These are phyloP conservation scores for Ambispora gerdemannii DNA, from an alignment of 192 early-diverging fungal genomes.

Conservation along the genomic window DNA sequence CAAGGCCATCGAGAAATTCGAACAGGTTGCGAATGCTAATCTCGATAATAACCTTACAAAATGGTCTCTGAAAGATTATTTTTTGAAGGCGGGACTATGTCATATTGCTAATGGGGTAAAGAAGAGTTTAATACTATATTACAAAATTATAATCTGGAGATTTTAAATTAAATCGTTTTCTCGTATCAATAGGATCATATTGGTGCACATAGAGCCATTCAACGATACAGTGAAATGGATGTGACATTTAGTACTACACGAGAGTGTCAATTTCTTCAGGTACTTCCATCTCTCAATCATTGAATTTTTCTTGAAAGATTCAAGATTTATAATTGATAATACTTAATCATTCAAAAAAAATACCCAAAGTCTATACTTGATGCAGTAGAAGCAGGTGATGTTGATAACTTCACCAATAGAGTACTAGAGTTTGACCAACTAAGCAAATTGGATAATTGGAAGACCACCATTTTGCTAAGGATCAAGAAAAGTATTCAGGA, in stretches of 20 bases:
- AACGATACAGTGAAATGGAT: slow-evolving; percentile 86
- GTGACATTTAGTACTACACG: slow-evolving; percentile 78
- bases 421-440: slow-evolving; percentile 83
- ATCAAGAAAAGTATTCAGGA: slow-evolving; percentile 85
- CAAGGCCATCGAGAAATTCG: slow-evolving; percentile 87
- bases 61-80: slow-evolving; percentile 96
- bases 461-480: slow-evolving; percentile 83
- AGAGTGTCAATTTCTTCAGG: slow-evolving; percentile 77
- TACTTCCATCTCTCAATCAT: too few species aligned
- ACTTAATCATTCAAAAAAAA: slow-evolving; percentile 9
- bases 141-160: too few species aligned
- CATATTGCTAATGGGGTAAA: slow-evolving; percentile 77
- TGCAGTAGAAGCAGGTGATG: slow-evolving; percentile 74
- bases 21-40: slow-evolving; percentile 75
- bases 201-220: slow-evolving; percentile 69
- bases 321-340: background rate
- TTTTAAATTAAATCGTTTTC: background rate
- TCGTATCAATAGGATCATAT: slow-evolving; percentile 63
- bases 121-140: too few species aligned
- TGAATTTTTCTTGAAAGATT: background rate
- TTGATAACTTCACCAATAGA: slow-evolving; percentile 77
- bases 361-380: slow-evolving; percentile 60
- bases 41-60: slow-evolving; percentile 90
- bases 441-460: slow-evolving; percentile 95
- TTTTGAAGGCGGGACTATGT: slow-evolving; percentile 94